phyloP scores from a whole-genome alignment of 2,329 filamentous ascomycete genomes.

The Hymenoscyphus repandus region DNA sequence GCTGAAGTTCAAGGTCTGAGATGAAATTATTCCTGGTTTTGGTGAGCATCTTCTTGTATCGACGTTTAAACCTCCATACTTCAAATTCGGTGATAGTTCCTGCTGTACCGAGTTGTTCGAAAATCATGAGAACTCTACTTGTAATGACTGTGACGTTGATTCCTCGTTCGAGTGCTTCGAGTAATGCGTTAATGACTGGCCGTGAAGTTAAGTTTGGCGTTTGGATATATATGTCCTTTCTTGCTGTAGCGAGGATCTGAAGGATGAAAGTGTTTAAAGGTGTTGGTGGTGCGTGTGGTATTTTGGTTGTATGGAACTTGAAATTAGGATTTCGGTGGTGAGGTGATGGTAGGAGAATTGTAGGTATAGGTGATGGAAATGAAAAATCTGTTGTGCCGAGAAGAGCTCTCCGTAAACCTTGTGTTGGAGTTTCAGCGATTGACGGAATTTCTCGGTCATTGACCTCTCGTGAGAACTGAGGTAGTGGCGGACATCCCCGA shows the following conservation, averaged over 20 bases:
- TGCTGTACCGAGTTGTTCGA: constrained; percentile 77
- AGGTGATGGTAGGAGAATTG: constrained; percentile 67
- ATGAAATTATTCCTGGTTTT: constrained; percentile 15
- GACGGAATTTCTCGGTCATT: not conserved
- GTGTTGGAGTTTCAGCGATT: not conserved
- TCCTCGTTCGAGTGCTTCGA: constrained; percentile 57
- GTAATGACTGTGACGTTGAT: constrained; percentile 65
- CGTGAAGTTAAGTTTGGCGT: constrained; percentile 73
- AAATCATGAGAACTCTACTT: constrained; percentile 64
- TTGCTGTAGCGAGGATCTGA: constrained; percentile 54
- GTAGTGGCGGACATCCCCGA: constrained; percentile 19
- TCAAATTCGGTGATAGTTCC: constrained; percentile 67
- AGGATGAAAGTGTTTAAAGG: constrained; percentile 61
- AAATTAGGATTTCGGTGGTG: constrained; percentile 38
- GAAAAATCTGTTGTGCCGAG: not conserved
- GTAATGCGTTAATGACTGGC: constrained; percentile 56
- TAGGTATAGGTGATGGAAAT: constrained; percentile 36
- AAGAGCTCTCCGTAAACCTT: not conserved
- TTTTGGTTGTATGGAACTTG: constrained; percentile 4
- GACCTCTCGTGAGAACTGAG: constrained; percentile 6
- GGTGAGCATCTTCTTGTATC: constrained; percentile 39
- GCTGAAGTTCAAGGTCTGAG: constrained; percentile 19
- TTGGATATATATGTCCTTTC: constrained; percentile 66
- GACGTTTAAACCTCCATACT: constrained; percentile 51
- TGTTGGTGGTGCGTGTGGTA: constrained; percentile 16